Evolutionary conservation across 768 basidiomycete genomes (phyloP).

Genomic region (Floccularia luteovirens): DNA sequence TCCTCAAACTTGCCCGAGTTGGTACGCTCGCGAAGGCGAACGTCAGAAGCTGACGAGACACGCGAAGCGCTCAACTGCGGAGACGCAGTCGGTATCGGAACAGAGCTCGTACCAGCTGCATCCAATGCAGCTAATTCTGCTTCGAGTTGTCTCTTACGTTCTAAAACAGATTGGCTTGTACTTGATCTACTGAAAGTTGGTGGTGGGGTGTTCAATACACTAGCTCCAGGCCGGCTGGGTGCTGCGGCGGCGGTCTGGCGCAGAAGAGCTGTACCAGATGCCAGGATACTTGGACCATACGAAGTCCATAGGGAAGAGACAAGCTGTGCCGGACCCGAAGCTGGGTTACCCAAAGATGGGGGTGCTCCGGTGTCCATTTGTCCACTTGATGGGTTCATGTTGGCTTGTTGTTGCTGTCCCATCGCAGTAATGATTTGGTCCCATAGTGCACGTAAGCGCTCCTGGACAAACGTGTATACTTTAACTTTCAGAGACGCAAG

Average conservation of each 20-base stretch:
- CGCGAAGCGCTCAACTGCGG: constrained; percentile 25
- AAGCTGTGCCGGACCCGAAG: constrained; percentile 59
- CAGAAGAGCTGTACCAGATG: constrained; percentile 58
- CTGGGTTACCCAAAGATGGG: constrained; percentile 43
- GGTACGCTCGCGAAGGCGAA: constrained; percentile 34
- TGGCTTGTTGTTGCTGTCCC: constrained; percentile 27
- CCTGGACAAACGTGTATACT: constrained; percentile 58
- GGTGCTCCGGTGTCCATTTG: constrained; percentile 22
- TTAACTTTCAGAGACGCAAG: constrained; percentile 58
- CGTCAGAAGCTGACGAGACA: constrained; percentile 31
- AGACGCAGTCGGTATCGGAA: constrained; percentile 25
- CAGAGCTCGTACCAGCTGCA: constrained; percentile 14
- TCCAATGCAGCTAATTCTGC: constrained; percentile 49
- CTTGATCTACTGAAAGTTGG: constrained; percentile 11
- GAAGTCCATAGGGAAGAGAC: constrained; percentile 66
- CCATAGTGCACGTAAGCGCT: constrained; percentile 58
- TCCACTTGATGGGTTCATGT: constrained; percentile 10
- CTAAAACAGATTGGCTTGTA: constrained; percentile 23
- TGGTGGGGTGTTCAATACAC: constrained; percentile 5
- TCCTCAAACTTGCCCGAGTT: constrained; percentile 54
- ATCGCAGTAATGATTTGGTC: constrained; percentile 46
- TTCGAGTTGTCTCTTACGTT: constrained; percentile 45
- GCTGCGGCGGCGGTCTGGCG: constrained; percentile 41
- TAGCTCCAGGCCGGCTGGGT: constrained; percentile 20
- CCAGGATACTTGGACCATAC: constrained; percentile 68